These are phyloP conservation scores for Xylaria sp. DNA, from an alignment of 2,329 filamentous ascomycete genomes.

Conservation along the genomic window DNA sequence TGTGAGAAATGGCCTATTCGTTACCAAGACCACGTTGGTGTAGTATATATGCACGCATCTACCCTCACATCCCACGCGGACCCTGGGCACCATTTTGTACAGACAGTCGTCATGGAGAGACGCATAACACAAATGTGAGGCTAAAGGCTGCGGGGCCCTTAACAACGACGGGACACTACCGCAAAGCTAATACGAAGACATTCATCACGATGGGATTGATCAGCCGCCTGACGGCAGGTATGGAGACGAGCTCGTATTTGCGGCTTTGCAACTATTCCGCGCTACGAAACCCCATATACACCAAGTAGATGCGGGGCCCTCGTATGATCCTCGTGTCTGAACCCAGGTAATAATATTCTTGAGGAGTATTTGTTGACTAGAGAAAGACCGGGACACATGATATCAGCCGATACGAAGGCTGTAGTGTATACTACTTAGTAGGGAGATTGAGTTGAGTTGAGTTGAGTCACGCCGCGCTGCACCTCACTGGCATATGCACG, in stretches of 20 bases:
- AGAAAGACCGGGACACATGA: not conserved
- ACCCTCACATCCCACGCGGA: too few relatives aligned
- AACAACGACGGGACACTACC: not conserved
- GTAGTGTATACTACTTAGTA: too few relatives aligned
- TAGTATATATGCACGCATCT: too few relatives aligned
- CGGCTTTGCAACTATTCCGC: not conserved
- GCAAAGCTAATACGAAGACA: not conserved
- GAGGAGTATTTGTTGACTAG: not conserved
- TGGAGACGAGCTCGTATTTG: not conserved
- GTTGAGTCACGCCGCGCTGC: conserved; percentile 3
- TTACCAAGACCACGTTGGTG: not conserved
- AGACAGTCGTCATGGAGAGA: too few relatives aligned
- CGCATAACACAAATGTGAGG: not conserved
- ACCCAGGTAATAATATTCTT: not conserved
- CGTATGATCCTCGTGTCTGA: conserved; percentile 1
- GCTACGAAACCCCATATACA: not conserved
- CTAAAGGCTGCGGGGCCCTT: not conserved
- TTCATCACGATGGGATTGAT: not conserved
- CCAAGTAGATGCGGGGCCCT: not conserved
- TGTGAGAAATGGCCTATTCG: not conserved
- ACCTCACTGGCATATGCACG: conserved; percentile 17
- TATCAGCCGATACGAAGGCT: too few relatives aligned
- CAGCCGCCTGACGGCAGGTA: not conserved
- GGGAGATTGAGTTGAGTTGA: not conserved
- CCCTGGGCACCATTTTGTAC: too few relatives aligned